Evolutionary conservation across 176 grass and related monocot species (phyloP).

Genomic region (Carex pumila): DNA sequence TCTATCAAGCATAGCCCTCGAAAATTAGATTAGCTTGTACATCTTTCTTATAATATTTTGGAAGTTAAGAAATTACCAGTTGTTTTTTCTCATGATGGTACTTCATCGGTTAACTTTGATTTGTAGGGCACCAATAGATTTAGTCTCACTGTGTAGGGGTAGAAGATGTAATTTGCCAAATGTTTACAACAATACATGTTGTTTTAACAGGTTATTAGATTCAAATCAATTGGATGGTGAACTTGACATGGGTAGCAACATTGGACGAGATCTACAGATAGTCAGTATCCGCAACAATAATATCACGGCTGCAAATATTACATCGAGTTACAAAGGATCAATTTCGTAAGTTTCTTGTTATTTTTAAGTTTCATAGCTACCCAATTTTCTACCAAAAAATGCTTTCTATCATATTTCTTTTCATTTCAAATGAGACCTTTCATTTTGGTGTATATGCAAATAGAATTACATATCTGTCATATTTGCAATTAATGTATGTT

Average conservation of each 20-base stretch:
- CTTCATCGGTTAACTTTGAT: background rate
- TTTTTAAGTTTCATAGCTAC: too few relatives aligned
- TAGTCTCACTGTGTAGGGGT: background rate
- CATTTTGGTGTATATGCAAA: background rate
- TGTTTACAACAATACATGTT: background rate
- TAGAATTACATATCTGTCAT: too few relatives aligned
- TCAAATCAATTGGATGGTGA: constrained; percentile 45
- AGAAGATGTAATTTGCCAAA: background rate
- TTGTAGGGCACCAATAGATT: background rate
- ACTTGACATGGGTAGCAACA: constrained; percentile 44
- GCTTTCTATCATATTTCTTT: too few relatives aligned
- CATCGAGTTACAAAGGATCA: constrained; percentile 25
- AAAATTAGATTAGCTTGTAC: too few relatives aligned
- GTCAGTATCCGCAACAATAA: constrained; percentile 63
- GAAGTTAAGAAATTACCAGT: background rate
- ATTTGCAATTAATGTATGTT: background rate
- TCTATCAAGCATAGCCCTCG: too few relatives aligned
- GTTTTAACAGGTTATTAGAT: constrained; percentile 57
- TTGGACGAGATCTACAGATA: constrained; percentile 34
- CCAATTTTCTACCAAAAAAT: too few relatives aligned
- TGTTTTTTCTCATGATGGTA: background rate
- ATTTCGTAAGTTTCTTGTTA: constrained; percentile 30
- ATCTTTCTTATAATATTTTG: background rate
- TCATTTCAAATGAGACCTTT: background rate
- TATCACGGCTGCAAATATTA: constrained; percentile 24